Percentiles rank a stretch among this genome's conserved stretches.
These are phyloP conservation scores for Fennellomyces sp. DNA, from an alignment of 371 early-diverging fungal genomes.

Conservation along the genomic window DNA sequence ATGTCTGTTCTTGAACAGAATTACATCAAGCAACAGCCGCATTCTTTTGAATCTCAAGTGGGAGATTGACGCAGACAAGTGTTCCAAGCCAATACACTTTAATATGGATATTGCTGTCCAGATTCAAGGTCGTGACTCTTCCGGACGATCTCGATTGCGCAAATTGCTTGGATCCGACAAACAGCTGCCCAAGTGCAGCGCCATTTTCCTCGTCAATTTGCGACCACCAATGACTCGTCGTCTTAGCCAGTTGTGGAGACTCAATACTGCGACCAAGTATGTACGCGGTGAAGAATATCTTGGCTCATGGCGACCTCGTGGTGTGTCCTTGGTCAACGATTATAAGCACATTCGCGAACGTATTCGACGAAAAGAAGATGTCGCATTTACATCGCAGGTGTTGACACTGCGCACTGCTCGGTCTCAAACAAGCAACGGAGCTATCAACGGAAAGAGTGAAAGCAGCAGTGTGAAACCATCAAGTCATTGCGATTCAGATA, in stretches of 20 bases:
- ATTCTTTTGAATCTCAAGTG: slow-evolving; percentile 64
- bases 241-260: slow-evolving; percentile 68
- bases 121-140: slow-evolving; percentile 53
- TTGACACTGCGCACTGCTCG: slow-evolving; percentile 14
- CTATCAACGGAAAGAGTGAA: slow-evolving; percentile 3
- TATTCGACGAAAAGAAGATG: slow-evolving; percentile 28
- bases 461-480: slow-evolving; percentile 3
- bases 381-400: slow-evolving; percentile 16
- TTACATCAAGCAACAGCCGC: slow-evolving; percentile 65
- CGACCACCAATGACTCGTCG: slow-evolving; percentile 62
- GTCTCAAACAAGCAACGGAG: slow-evolving; percentile 17
- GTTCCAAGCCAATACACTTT: slow-evolving; percentile 60
- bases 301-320: slow-evolving; percentile 77
- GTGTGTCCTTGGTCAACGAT: slow-evolving; percentile 69
- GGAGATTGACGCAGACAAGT: slow-evolving; percentile 60
- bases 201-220: slow-evolving; percentile 54
- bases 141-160: slow-evolving; percentile 45
- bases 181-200: slow-evolving; percentile 44
- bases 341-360: slow-evolving; percentile 52
- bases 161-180: slow-evolving; percentile 26
- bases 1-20: slow-evolving; percentile 70
- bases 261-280: slow-evolving; percentile 77
- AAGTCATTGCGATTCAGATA: neutral
- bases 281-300: slow-evolving; percentile 87
- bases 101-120: slow-evolving; percentile 66